Percentiles rank a stretch among this genome's conserved stretches.
These are phyloP conservation scores for Oligophagozyma castellii DNA, from an alignment of 1,139 yeast species.

Conservation along the genomic window DNA sequence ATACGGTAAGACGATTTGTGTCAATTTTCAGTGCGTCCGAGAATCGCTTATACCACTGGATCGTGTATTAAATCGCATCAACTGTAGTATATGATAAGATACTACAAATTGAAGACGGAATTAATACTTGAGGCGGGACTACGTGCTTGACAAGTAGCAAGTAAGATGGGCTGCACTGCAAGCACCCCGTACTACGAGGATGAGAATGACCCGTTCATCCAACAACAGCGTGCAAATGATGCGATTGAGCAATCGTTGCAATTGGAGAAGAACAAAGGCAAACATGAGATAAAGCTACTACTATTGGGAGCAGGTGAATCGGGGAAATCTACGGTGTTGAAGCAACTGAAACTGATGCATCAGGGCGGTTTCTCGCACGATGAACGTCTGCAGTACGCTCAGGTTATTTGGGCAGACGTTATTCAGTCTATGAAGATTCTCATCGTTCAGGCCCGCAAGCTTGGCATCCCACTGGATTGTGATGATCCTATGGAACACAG, in stretches of 20 bases:
- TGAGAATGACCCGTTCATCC: conserved; percentile 38
- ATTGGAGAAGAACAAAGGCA: conserved; percentile 37
- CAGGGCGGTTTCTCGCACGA: conserved; percentile 72
- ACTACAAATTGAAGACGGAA: too few relatives aligned
- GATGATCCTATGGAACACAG: conserved; percentile 34
- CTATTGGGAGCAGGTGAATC: conserved; percentile 91
- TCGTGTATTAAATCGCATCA: too few relatives aligned
- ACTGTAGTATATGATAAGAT: too few relatives aligned
- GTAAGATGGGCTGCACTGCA: conserved; percentile 66
- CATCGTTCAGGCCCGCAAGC: conserved; percentile 54
- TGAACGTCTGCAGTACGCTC: conserved; percentile 70
- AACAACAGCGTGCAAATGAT: conserved; percentile 42
- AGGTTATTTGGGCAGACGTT: conserved; percentile 91
- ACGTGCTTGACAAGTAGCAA: too few relatives aligned
- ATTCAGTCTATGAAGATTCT: conserved; percentile 79
- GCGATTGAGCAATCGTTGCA: conserved; percentile 55
- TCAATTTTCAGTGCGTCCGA: too few relatives aligned
- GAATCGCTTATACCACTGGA: too few relatives aligned
- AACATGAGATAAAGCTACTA: conserved; percentile 48
- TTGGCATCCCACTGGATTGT: conserved; percentile 47
- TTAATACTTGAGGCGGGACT: too few relatives aligned
- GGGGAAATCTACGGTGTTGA: conserved; percentile 92
- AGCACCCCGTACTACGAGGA: conserved; percentile 35
- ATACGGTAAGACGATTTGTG: too few relatives aligned
- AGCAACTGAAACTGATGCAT: conserved; percentile 78